phyloP scores from a whole-genome alignment of 2,329 filamentous ascomycete species.

The Aspergillus sp. region DNA sequence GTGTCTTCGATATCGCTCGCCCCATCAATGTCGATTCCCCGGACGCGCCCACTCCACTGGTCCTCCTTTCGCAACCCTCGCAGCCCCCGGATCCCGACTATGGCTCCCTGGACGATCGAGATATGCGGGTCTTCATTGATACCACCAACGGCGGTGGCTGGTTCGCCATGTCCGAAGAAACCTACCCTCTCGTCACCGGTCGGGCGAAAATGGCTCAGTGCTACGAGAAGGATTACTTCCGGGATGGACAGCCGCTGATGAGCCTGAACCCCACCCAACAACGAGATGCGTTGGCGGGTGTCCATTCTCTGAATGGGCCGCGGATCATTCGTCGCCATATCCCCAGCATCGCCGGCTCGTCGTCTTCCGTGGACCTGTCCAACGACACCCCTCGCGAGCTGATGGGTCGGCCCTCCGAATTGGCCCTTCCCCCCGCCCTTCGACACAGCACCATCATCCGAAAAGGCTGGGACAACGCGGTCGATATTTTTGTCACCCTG shows the following conservation, averaged over 20 bases:
- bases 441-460: conserved; percentile 45
- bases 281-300: conserved; percentile 66
- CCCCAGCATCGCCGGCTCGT: conserved; percentile 45
- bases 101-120: conserved; percentile 50
- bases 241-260: conserved; percentile 36
- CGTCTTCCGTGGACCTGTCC: conserved; percentile 29
- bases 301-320: conserved; percentile 60
- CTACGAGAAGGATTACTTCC: conserved; percentile 53
- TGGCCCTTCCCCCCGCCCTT: conserved; percentile 39
- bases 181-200: conserved; percentile 81
- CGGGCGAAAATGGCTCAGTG: conserved; percentile 59
- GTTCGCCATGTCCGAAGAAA: conserved; percentile 87
- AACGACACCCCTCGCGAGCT: conserved; percentile 41
- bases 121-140: conserved; percentile 77
- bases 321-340: conserved; percentile 39
- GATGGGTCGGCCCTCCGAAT: conserved; percentile 33
- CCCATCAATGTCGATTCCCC: conserved; percentile 65
- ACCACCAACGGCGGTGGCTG: conserved; percentile 82
- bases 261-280: conserved; percentile 48
- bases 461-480: conserved; percentile 45
- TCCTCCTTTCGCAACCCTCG: conserved; percentile 81
- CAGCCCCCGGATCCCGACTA: conserved; percentile 55
- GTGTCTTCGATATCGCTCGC: conserved; percentile 84
- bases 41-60: conserved; percentile 65
- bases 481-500: conserved; percentile 44